A percentile compares a stretch with the other conserved stretches of the same genome.
These are phyloP conservation scores for Vanderwaltozyma tropicalis DNA, from an alignment of 805 yeast genomes.

Conservation along the genomic window DNA sequence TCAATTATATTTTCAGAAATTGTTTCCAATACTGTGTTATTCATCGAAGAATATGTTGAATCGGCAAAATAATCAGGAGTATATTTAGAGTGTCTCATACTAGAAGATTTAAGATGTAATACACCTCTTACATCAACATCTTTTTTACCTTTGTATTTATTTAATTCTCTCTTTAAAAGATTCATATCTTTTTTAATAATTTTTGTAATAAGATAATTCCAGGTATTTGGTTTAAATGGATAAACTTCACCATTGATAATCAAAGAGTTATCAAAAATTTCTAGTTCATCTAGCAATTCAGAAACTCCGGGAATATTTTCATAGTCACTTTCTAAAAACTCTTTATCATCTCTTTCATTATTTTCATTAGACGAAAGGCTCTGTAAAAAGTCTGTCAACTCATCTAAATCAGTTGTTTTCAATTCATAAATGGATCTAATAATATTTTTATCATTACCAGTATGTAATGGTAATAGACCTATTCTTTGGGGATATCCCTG, in stretches of 20 bases:
- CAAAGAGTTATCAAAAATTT: constrained; percentile 40
- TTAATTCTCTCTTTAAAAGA: constrained; percentile 14
- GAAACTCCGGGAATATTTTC: constrained; percentile 13
- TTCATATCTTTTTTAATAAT: constrained; percentile 47
- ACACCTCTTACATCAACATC: constrained; percentile 21
- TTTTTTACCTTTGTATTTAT: constrained; percentile 3
- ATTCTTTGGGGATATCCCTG: constrained; percentile 66
- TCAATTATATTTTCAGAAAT: constrained; percentile 17
- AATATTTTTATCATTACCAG: constrained; percentile 12
- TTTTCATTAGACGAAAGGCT: constrained; percentile 7
- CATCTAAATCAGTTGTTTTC: constrained; percentile 8
- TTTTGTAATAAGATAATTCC: constrained; percentile 45
- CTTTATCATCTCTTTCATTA: constrained; percentile 2
- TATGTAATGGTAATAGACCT: constrained; percentile 63
- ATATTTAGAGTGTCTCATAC: constrained; percentile 38
- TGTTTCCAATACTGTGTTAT: constrained; percentile 11
- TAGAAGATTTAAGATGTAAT: constrained; percentile 22
- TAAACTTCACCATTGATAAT: constrained; percentile 66
- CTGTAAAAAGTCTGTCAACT: constrained; percentile 14
- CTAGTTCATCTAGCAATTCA: constrained; percentile 29
- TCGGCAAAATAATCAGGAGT: constrained; percentile 37
- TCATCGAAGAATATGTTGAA: constrained; percentile 24
- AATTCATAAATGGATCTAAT: constrained; percentile 20
- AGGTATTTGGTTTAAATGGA: constrained; percentile 37
- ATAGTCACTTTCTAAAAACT: background rate